A percentile compares a stretch with the other conserved stretches of the same genome.
These are phyloP conservation scores for Fusarium continuum DNA, from an alignment of 2,329 filamentous ascomycete genomes.

Conservation along the genomic window DNA sequence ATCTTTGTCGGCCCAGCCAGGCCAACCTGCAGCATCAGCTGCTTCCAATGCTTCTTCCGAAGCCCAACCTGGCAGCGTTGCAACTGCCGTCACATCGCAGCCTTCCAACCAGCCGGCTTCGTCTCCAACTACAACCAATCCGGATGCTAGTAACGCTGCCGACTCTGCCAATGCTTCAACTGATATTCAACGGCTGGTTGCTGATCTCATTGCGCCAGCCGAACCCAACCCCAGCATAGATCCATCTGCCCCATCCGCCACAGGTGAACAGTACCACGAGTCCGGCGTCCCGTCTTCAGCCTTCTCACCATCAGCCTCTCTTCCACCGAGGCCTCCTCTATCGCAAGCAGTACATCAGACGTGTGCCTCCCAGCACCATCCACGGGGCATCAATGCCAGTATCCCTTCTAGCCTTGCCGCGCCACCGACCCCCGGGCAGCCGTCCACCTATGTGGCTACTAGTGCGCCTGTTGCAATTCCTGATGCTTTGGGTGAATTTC, in stretches of 20 bases:
- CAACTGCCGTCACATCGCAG: constrained; percentile 33
- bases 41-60: constrained; percentile 44
- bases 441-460: constrained; percentile 47
- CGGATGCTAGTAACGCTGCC: constrained; percentile 40
- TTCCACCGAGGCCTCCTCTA: constrained; percentile 58
- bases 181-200: constrained; percentile 55
- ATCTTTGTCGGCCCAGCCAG: constrained; percentile 41
- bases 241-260: constrained; percentile 39
- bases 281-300: constrained; percentile 44
- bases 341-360: constrained; percentile 51
- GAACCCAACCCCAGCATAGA: constrained; percentile 46
- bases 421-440: constrained; percentile 47
- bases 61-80: constrained; percentile 40
- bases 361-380: constrained; percentile 52
- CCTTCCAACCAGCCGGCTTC: constrained; percentile 37
- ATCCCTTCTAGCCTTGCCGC: constrained; percentile 41
- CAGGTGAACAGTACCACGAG: constrained; percentile 40
- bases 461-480: constrained; percentile 47
- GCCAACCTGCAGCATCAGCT: constrained; percentile 37
- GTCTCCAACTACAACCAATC: constrained; percentile 42
- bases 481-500: constrained; percentile 47
- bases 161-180: constrained; percentile 46
- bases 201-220: constrained; percentile 52
- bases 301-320: constrained; percentile 52
- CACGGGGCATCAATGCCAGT: constrained; percentile 45